Evolutionary conservation across 2,329 filamentous ascomycete species (phyloP).

Genomic region (Ilyonectria sp.): DNA sequence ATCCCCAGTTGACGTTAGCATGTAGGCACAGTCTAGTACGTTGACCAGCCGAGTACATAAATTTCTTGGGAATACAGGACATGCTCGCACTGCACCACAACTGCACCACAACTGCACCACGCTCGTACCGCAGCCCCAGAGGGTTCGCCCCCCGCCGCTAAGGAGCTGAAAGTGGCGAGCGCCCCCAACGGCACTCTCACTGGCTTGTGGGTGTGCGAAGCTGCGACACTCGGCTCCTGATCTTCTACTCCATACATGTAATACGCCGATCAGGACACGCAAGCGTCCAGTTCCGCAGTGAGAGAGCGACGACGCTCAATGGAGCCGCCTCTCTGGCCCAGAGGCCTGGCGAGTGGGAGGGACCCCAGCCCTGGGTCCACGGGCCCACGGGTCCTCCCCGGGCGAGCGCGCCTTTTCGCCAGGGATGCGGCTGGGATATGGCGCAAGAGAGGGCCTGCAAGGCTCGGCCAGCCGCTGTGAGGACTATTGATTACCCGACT

Average conservation of each 20-base stretch:
- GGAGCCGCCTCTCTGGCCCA: slow-evolving; percentile 36
- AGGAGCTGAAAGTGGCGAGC: slow-evolving; percentile 12
- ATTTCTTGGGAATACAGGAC: slow-evolving; percentile 19
- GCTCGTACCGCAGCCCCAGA: slow-evolving; percentile 8
- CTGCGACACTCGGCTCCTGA: slow-evolving; percentile 12
- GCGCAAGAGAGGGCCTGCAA: slow-evolving; percentile 46
- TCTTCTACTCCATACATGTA: slow-evolving; percentile 13
- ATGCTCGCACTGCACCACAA: slow-evolving; percentile 10
- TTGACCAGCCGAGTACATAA: slow-evolving; percentile 1
- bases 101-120: slow-evolving; percentile 4
- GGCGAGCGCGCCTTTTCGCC: slow-evolving; percentile 28
- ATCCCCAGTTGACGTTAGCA: not conserved
- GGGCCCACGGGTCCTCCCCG: slow-evolving; percentile 38
- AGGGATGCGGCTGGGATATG: slow-evolving; percentile 41
- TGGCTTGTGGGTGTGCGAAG: not conserved
- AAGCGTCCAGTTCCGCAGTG: slow-evolving; percentile 36
- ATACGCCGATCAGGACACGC: slow-evolving; percentile 44
- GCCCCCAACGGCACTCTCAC: slow-evolving; percentile 9
- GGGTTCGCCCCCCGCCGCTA: not conserved
- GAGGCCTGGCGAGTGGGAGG: slow-evolving; percentile 16
- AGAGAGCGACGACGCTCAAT: slow-evolving; percentile 27
- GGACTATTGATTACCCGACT: slow-evolving; percentile 33
- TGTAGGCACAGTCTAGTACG: not conserved
- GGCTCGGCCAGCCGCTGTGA: slow-evolving; percentile 39
- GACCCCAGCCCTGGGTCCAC: slow-evolving; percentile 36